These are phyloP conservation scores for Monoraphidium neglectum DNA, from an alignment of 139 green algal genomes.

Conservation along the genomic window DNA sequence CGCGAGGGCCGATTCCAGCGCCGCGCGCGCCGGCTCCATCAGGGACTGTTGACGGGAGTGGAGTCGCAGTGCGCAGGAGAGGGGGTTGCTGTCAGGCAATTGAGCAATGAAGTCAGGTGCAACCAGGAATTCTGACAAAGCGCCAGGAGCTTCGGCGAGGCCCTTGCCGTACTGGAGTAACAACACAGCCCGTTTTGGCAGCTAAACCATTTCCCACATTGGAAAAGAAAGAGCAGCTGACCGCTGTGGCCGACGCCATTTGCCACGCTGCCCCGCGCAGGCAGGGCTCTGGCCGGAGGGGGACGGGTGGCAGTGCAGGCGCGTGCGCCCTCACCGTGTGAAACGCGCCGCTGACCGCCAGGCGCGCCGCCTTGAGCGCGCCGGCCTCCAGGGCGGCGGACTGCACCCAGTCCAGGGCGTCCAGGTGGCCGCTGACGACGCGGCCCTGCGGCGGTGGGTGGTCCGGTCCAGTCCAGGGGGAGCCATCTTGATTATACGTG, in stretches of 20 bases:
- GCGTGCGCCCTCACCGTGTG: conserved; percentile 69
- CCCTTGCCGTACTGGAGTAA: no score
- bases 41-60: neutral
- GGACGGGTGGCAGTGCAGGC: no score
- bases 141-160: no score
- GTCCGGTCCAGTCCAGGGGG: neutral
- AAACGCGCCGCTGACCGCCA: conserved; percentile 91
- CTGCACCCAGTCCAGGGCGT: conserved; percentile 64
- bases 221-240: no score
- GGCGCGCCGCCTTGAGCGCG: conserved; percentile 76
- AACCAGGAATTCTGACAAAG: no score
- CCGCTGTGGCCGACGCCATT: no score
- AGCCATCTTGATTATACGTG: neutral
- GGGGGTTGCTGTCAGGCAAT: neutral
- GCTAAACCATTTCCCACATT: no score
- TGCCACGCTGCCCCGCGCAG: neutral
- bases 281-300: neutral
- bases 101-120: no score
- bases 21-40: neutral
- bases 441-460: conserved; percentile 66
- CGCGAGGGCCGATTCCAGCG: conserved; percentile 56
- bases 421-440: conserved; percentile 80
- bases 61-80: neutral
- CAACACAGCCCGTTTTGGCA: no score
- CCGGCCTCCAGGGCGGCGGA: conserved; percentile 60